Evolutionary conservation across 306 rosid species (phyloP).

Genomic region (Coriaria nepalensis): DNA sequence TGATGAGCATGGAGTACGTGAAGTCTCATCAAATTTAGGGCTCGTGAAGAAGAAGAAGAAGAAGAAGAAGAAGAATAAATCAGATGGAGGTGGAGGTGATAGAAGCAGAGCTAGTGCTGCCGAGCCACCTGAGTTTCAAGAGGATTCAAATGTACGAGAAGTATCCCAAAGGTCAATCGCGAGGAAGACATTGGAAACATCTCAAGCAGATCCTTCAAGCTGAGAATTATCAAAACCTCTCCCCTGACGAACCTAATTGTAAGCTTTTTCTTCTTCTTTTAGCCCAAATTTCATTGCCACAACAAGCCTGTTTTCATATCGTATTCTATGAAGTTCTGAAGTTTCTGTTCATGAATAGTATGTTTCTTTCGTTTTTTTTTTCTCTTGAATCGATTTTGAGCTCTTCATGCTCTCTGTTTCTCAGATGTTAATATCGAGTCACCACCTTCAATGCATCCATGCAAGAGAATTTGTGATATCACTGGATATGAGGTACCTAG

Average conservation of each 20-base stretch:
- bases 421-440: conserved; percentile 80
- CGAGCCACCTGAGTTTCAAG: conserved; percentile 66
- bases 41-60: background rate
- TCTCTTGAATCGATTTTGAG: conserved; percentile 1
- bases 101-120: conserved; percentile 75
- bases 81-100: conserved; percentile 72
- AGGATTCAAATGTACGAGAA: conserved; percentile 76
- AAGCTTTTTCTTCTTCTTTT: conserved; percentile 8
- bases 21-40: too few relatives aligned
- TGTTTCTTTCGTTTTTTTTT: background rate
- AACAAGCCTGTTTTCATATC: background rate
- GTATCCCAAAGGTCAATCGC: conserved; percentile 81
- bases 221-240: conserved; percentile 56
- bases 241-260: conserved; percentile 78
- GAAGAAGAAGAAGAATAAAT: too few relatives aligned
- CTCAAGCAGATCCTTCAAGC: conserved; percentile 95
- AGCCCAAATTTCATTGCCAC: background rate
- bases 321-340: background rate
- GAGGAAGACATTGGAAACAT: conserved; percentile 93
- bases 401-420: conserved; percentile 10
- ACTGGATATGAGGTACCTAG: conserved; percentile 81
- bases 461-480: conserved; percentile 78
- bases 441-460: conserved; percentile 86
- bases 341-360: too few relatives aligned
- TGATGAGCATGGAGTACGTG: too few relatives aligned